Conservation (phyloP, 75 land plant species). For the Cryptomeria japonica region DNA sequence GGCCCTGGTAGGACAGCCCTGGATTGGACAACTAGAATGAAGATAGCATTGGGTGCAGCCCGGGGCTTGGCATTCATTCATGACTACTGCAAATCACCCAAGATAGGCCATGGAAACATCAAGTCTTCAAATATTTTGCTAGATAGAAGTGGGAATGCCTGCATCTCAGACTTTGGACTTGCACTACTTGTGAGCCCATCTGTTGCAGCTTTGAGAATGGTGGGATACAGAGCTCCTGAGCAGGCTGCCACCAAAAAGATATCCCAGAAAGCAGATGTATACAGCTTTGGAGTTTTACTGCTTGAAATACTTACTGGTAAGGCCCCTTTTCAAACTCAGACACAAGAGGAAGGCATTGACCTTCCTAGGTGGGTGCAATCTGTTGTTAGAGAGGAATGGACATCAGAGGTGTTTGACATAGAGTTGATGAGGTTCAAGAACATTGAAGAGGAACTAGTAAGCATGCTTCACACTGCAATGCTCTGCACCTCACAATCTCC, state of each 20-base stretch:
- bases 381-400: constrained; percentile 54
- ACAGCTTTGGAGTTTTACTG: constrained; percentile 62
- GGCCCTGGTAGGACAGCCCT: constrained; percentile 40
- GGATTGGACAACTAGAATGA: constrained; percentile 53
- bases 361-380: constrained; percentile 63
- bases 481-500: constrained; percentile 47
- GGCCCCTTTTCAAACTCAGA: constrained; percentile 40
- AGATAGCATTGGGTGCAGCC: constrained; percentile 59
- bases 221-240: constrained; percentile 59
- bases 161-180: constrained; percentile 54
- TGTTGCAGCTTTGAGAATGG: constrained; percentile 20
- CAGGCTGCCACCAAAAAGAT: constrained; percentile 25
- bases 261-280: constrained; percentile 54
- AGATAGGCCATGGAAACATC: constrained; percentile 65
- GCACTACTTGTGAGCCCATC: constrained; percentile 26
- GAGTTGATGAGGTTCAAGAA: constrained; percentile 51
- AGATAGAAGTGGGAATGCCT: constrained; percentile 32
- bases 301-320: constrained; percentile 67
- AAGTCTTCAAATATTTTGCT: constrained; percentile 70
- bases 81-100: constrained; percentile 32
- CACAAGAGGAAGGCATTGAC: constrained; percentile 35
- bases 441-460: constrained; percentile 60
- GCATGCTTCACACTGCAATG: constrained; percentile 60
- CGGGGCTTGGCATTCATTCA: constrained; percentile 57
- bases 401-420: constrained; percentile 62